These are phyloP conservation scores for Penicillium sp. DNA, from an alignment of 2,329 filamentous ascomycete species.

Conservation along the genomic window DNA sequence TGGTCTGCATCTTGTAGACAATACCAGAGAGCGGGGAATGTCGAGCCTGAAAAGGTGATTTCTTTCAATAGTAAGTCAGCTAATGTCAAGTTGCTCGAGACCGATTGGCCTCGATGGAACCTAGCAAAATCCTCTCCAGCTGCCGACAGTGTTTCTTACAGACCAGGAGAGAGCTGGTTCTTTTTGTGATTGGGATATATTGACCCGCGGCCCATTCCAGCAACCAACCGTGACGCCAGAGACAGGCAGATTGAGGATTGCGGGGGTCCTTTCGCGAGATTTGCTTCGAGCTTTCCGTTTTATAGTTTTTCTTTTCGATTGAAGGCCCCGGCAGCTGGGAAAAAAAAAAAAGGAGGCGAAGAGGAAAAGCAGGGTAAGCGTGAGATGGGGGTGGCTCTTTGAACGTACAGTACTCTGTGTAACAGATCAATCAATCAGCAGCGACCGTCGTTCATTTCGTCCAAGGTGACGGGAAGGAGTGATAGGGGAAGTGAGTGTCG, in stretches of 20 bases:
- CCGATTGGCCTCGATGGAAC: neutral
- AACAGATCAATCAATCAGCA: slow-evolving; percentile 24
- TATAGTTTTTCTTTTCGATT: slow-evolving; percentile 8
- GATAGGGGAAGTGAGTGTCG: slow-evolving; percentile 5
- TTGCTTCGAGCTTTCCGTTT: slow-evolving; percentile 2
- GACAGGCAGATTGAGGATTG: slow-evolving; percentile 14
- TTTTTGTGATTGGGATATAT: neutral
- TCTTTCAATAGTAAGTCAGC: neutral
- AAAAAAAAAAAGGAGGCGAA: slow-evolving; percentile 17
- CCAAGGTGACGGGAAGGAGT: slow-evolving; percentile 8
- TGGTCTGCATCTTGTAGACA: slow-evolving; percentile 35
- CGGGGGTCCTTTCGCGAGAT: neutral
- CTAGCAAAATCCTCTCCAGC: neutral
- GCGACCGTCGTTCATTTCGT: slow-evolving; percentile 19
- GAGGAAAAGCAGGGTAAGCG: slow-evolving; percentile 17
- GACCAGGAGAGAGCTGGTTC: slow-evolving; percentile 16
- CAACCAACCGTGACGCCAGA: neutral
- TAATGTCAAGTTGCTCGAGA: neutral
- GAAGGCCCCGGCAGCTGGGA: slow-evolving; percentile 9
- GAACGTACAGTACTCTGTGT: slow-evolving; percentile 26
- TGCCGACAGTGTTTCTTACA: slow-evolving; percentile 2
- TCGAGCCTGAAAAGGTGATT: neutral
- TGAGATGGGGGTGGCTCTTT: slow-evolving; percentile 18
- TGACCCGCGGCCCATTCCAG: neutral
- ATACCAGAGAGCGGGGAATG: neutral